phyloP scores from a whole-genome alignment of 345 rosid species.

The Eutrema yunnanense region DNA sequence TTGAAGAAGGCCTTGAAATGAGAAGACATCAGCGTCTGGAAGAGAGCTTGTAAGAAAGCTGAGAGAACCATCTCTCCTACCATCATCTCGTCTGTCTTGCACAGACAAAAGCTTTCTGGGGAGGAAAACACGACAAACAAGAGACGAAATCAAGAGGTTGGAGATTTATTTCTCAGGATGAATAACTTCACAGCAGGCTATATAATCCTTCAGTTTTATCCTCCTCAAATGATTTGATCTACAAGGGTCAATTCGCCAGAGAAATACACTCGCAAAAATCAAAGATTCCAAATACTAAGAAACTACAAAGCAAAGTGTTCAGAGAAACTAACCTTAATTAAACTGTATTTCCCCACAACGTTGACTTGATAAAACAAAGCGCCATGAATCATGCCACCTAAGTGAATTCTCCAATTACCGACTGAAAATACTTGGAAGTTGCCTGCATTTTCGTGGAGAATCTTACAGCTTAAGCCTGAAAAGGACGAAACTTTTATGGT shows the following conservation, averaged over 20 bases:
- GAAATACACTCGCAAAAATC: not conserved
- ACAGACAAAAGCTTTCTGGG: not conserved
- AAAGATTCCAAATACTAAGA: not conserved
- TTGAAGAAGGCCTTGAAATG: slow-evolving; percentile 15
- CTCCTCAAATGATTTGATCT: not conserved
- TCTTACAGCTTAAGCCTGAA: not conserved
- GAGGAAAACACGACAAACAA: not conserved
- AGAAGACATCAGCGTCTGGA: slow-evolving; percentile 21
- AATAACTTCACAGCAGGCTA: not conserved
- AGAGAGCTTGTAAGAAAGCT: slow-evolving; percentile 28
- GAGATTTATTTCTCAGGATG: not conserved
- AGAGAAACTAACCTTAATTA: slow-evolving; percentile 1
- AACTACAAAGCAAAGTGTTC: not conserved
- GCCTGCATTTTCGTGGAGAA: slow-evolving; percentile 12
- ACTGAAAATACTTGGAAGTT: slow-evolving; percentile 20
- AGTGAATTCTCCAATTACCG: not conserved
- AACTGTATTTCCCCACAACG: not conserved
- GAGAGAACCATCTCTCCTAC: slow-evolving; percentile 7
- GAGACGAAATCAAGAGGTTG: not conserved
- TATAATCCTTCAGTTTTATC: not conserved
- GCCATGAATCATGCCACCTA: not conserved
- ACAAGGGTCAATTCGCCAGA: not conserved
- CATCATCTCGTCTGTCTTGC: not conserved
- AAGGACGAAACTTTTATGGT: not conserved
- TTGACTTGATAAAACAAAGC: slow-evolving; percentile 11